Percentiles rank a stretch among this genome's conserved stretches.
These are phyloP conservation scores for Neurospora sp. DNA, from an alignment of 495 filamentous ascomycete genomes.

Conservation along the genomic window DNA sequence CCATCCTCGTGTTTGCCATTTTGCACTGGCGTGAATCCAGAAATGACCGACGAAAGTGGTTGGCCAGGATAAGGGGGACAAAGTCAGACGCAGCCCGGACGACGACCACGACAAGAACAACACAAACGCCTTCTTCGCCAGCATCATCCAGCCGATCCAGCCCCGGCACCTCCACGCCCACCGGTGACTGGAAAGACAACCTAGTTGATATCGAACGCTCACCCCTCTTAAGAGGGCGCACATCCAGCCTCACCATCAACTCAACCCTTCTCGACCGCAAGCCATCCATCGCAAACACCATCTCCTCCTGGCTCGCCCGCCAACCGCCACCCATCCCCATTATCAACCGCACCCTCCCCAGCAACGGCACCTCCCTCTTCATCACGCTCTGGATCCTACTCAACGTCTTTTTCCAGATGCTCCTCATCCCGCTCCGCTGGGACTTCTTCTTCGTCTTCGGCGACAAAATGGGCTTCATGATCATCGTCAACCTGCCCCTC, in stretches of 20 bases:
- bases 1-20: conserved; percentile 18
- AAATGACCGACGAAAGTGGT: conserved; percentile 14
- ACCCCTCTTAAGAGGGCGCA: not conserved
- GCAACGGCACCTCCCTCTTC: conserved; percentile 41
- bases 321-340: conserved; percentile 45
- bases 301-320: conserved; percentile 33
- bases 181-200: not conserved
- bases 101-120: not conserved
- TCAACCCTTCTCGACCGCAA: not conserved
- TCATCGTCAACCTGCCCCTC: conserved; percentile 45
- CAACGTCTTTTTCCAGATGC: conserved; percentile 47
- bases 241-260: not conserved
- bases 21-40: conserved; percentile 15
- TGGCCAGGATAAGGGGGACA: not conserved
- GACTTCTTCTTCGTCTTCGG: conserved; percentile 43
- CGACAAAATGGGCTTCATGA: conserved; percentile 44
- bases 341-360: conserved; percentile 42
- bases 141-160: conserved; percentile 2
- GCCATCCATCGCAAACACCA: not conserved
- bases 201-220: not conserved
- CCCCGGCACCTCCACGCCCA: not conserved
- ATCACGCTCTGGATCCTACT: conserved; percentile 39
- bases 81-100: not conserved
- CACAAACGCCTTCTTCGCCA: conserved; percentile 5
- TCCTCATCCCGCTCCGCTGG: conserved; percentile 31